Evolutionary conservation across 805 yeast species (phyloP).

Genomic region (Ogataea nonfermentans): DNA sequence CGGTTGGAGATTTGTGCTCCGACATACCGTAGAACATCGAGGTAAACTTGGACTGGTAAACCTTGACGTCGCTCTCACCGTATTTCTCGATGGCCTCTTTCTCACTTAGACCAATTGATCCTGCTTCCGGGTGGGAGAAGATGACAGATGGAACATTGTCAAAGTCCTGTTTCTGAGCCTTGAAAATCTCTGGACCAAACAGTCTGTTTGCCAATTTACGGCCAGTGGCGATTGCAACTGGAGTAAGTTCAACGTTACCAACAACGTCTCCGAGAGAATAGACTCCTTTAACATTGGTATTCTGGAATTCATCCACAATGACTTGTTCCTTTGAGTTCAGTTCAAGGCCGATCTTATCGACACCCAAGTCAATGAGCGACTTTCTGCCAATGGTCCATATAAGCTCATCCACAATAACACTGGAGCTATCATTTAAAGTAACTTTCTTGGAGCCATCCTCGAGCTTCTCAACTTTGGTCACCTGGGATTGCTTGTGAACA

Average conservation of each 20-base stretch:
- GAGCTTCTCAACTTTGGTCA: conserved; percentile 46
- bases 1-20: conserved; percentile 78
- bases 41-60: conserved; percentile 79
- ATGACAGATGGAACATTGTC: conserved; percentile 88
- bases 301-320: conserved; percentile 84
- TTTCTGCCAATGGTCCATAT: conserved; percentile 95
- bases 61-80: conserved; percentile 77
- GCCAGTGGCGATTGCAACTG: conserved; percentile 98
- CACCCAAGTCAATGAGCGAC: conserved; percentile 69
- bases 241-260: conserved; percentile 91
- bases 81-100: conserved; percentile 71
- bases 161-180: conserved; percentile 79
- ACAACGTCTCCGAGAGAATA: conserved; percentile 93
- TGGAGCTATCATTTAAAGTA: conserved; percentile 39
- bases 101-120: conserved; percentile 86
- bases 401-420: conserved; percentile 69
- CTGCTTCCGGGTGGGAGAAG: conserved; percentile 98
- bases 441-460: conserved; percentile 50
- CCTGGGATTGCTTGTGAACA: conserved; percentile 66
- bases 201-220: conserved; percentile 88
- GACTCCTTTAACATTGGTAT: conserved; percentile 66
- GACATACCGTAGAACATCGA: conserved; percentile 93
- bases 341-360: conserved; percentile 73
- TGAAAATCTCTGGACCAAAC: conserved; percentile 74
- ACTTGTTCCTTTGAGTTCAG: conserved; percentile 60